Evolutionary conservation across 805 yeast species (phyloP).

Genomic region (Peterozyma toletana): DNA sequence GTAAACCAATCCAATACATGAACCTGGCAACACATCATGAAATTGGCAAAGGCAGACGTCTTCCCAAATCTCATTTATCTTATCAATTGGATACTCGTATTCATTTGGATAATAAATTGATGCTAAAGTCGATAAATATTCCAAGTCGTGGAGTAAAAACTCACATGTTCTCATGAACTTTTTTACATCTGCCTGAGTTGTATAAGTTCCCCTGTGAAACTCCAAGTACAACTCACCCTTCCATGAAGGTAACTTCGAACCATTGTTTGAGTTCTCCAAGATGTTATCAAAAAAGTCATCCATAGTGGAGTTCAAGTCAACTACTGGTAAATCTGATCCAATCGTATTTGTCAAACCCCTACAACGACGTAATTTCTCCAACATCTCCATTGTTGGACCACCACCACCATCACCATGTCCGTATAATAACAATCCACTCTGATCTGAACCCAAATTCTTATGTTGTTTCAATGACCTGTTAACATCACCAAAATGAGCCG

Average conservation of each 20-base stretch:
- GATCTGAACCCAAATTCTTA: constrained; percentile 74
- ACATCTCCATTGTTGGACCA: constrained; percentile 91
- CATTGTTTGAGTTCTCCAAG: constrained; percentile 54
- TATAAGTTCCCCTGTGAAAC: constrained; percentile 95
- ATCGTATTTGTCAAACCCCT: constrained; percentile 80
- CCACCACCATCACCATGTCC: constrained; percentile 99
- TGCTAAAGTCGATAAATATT: constrained; percentile 71
- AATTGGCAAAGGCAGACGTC: constrained; percentile 85
- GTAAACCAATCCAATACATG: constrained; percentile 91
- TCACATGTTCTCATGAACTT: constrained; percentile 73
- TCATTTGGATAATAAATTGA: constrained; percentile 41
- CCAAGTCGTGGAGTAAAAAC: constrained; percentile 75
- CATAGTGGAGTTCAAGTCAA: constrained; percentile 72
- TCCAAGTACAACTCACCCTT: constrained; percentile 90
- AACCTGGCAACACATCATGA: constrained; percentile 97
- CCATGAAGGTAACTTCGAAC: constrained; percentile 75
- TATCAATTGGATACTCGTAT: constrained; percentile 66
- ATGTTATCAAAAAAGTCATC: constrained; percentile 72
- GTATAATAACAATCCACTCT: constrained; percentile 71
- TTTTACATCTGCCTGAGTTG: constrained; percentile 86
- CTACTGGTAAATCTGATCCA: constrained; percentile 69
- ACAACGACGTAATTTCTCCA: constrained; percentile 86
- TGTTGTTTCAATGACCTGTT: constrained; percentile 73
- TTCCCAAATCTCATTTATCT: constrained; percentile 76
- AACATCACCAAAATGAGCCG: constrained; percentile 90